Conservation (phyloP, 2,329 filamentous ascomycete genomes). For the Colletotrichum chlorophyti region DNA sequence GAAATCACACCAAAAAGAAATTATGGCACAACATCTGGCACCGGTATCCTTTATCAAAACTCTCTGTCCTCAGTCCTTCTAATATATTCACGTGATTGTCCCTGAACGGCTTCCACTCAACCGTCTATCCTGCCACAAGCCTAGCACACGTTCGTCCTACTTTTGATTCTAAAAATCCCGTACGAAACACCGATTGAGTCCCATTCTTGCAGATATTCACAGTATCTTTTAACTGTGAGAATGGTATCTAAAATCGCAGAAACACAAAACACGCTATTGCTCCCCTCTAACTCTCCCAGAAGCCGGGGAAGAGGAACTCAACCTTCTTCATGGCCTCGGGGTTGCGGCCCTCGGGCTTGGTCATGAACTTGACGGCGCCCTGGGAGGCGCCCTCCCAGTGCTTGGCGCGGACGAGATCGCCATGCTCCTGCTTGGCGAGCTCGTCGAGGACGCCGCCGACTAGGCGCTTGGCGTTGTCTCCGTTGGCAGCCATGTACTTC, state of each 20-base stretch:
- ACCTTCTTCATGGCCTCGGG: slow-evolving; percentile 80
- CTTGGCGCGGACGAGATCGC: slow-evolving; percentile 77
- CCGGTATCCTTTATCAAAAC: background rate
- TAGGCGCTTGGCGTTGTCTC: slow-evolving; percentile 83
- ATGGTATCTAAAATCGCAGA: no score
- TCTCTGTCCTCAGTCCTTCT: background rate
- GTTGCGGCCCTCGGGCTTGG: slow-evolving; percentile 76
- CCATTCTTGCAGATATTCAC: background rate
- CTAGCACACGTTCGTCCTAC: slow-evolving; percentile 2
- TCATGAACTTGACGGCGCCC: slow-evolving; percentile 83
- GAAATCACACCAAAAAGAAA: background rate
- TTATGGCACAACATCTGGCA: no score
- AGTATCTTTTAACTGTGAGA: no score
- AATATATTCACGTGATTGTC: background rate
- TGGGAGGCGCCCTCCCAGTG: slow-evolving; percentile 80
- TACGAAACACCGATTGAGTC: slow-evolving; percentile 4
- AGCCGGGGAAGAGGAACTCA: slow-evolving; percentile 86
- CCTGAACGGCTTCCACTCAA: slow-evolving; percentile 4
- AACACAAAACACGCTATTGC: no score
- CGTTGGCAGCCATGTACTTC: slow-evolving; percentile 93
- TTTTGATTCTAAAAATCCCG: slow-evolving; percentile 2
- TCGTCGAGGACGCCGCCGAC: slow-evolving; percentile 89
- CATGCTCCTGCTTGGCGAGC: slow-evolving; percentile 78
- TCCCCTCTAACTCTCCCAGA: slow-evolving; percentile 57
- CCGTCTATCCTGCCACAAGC: background rate